Base-by-base conservation (phyloP, 1,284 basidiomycete genomes). In the Dichomitus squalens region DNA sequence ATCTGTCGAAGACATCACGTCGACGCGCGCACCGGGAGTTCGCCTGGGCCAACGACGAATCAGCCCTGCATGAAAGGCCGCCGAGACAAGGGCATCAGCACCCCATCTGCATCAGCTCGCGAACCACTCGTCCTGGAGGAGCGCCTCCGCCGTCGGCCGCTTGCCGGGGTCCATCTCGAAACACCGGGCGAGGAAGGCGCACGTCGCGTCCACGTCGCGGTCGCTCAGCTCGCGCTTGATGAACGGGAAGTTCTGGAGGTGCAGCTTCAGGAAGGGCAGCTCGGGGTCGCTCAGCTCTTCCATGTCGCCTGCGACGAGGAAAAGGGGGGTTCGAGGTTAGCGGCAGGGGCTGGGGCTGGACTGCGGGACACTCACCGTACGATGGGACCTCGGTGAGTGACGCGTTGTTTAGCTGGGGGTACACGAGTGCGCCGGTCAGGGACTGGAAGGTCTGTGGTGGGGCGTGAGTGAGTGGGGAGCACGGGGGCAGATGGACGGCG, bases 161-260 rank as follows among this genome's bases (percentile, higher is more conserved):
- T 16, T n/a, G 7, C 29, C 39, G 14, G 60, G 60, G 18, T 55
- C 57, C n/a, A 59, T 53, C 31, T 34, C 23, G 1, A 59, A 29
- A 34, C 60, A 62, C 18, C 57, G 40, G n/a, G 49, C 29, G 43
- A 62, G 36, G 44, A 62, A 59, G 41, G 57, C 48, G 9, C 52
- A 46, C 3, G 52, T 53, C 8, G 51, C 55, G 11, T 21, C 18
- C 8, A 57, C 23, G 16, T 58, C 57, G 9, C 14, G 43, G 8
- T 36, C 53, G 11, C 33, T 51, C 46, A 57, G 25, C 25, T 34
- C 36, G 33, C 21, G 18, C 7, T 31, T 23, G 18, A 51, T n/a
- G 31, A 41, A 48, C 38, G 31, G 21, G 38, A 49, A 49, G 25
- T 16, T 23, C 16, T n/a, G 34, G 38, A 57, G 50, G 23, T 33